Evolutionary conservation across 305 asterid genomes (phyloP).

Genomic region (Fraxinus latifolia): DNA sequence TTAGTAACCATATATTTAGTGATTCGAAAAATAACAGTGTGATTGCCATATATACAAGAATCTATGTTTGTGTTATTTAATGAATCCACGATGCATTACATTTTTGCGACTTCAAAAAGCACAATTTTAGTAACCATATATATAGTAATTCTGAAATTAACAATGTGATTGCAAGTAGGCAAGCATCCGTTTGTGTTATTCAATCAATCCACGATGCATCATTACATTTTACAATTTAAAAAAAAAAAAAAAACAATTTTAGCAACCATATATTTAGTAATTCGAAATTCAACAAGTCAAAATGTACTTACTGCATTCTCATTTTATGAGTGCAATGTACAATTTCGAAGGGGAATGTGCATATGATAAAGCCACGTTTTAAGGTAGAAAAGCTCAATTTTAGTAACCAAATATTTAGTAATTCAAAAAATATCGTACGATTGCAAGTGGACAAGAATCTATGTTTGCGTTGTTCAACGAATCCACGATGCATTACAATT

Average conservation of each 20-base stretch:
- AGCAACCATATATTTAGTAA: no score
- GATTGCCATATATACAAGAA: background rate
- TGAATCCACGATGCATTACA: background rate
- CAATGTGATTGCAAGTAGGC: background rate
- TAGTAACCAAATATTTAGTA: background rate
- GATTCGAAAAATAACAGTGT: background rate
- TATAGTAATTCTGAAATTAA: background rate
- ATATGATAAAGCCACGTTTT: slow-evolving; percentile 27
- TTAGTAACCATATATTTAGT: background rate
- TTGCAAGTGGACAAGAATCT: background rate
- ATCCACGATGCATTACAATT: background rate
- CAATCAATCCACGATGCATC: background rate
- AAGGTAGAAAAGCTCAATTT: slow-evolving; percentile 15
- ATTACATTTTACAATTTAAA: no score
- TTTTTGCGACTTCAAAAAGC: background rate
- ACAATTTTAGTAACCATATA: background rate
- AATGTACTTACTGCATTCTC: background rate
- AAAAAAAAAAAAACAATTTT: no score
- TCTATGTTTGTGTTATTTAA: background rate
- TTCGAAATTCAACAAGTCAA: no score
- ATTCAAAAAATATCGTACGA: background rate
- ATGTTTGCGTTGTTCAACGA: background rate
- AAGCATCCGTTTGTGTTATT: background rate
- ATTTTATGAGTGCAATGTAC: background rate
- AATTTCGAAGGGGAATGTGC: slow-evolving; percentile 14